These are phyloP conservation scores for Penicillium corylophilum DNA, from an alignment of 2,329 filamentous ascomycete genomes.

Conservation along the genomic window DNA sequence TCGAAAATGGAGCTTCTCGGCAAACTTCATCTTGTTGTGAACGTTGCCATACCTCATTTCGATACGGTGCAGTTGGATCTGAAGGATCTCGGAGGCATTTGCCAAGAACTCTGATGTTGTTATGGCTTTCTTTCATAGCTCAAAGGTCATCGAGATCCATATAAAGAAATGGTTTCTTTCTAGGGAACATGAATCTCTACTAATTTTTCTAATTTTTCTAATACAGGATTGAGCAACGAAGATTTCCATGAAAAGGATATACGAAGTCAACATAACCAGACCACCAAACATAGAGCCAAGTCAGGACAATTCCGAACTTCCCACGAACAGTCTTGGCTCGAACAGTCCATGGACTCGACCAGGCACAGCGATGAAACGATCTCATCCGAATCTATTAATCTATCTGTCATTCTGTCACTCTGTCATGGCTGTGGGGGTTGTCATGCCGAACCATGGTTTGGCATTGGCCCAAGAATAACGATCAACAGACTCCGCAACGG, in stretches of 20 bases:
- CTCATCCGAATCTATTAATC: neutral
- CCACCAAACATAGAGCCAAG: neutral
- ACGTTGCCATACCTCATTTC: neutral
- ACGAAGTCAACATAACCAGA: too few relatives aligned
- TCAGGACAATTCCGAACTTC: neutral
- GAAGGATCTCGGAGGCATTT: conserved; percentile 20
- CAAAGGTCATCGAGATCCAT: neutral
- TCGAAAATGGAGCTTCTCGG: conserved; percentile 7
- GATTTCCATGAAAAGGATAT: neutral
- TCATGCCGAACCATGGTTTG: conserved; percentile 13
- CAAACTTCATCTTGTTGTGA: conserved; percentile 1
- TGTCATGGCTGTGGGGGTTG: neutral
- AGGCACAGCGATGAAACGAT: neutral
- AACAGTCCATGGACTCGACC: neutral
- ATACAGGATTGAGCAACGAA: neutral
- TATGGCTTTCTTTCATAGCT: neutral
- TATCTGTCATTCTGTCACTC: neutral
- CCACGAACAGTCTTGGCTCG: neutral
- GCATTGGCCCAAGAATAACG: conserved; percentile 8
- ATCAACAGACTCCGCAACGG: conserved; percentile 20
- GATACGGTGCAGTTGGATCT: conserved; percentile 22
- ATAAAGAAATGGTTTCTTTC: neutral
- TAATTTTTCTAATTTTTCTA: too few relatives aligned
- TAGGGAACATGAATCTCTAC: too few relatives aligned
- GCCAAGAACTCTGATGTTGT: conserved; percentile 2